These are phyloP conservation scores for Cylindrodendrum hubeiense DNA, from an alignment of 2,329 filamentous ascomycete species.

Conservation along the genomic window DNA sequence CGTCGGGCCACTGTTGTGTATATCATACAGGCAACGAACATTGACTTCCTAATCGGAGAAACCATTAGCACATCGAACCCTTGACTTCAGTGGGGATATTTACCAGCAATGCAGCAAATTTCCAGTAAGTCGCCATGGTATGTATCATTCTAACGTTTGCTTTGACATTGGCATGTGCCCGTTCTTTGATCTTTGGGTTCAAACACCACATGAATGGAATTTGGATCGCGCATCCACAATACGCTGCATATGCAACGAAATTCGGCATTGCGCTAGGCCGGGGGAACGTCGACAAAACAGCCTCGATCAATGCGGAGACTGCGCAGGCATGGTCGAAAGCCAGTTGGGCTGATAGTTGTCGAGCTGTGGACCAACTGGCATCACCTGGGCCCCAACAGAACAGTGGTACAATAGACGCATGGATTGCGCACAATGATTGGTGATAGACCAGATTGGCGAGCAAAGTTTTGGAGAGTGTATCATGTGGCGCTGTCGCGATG, in stretches of 20 bases:
- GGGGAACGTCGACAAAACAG: neutral
- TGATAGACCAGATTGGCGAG: constrained; percentile 31
- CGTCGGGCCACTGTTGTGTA: constrained; percentile 6
- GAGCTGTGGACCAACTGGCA: constrained; percentile 19
- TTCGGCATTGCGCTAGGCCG: constrained; percentile 21
- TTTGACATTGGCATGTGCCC: constrained; percentile 23
- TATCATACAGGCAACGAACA: constrained; percentile 13
- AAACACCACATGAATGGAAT: constrained; percentile 41
- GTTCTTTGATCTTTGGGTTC: constrained; percentile 26
- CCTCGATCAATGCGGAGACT: constrained; percentile 25
- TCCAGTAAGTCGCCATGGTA: constrained; percentile 17
- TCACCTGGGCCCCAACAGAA: constrained; percentile 34
- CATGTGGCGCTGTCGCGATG: neutral
- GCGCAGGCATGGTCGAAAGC: constrained; percentile 37
- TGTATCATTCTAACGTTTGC: constrained; percentile 34
- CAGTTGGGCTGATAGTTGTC: constrained; percentile 36
- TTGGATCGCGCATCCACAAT: constrained; percentile 37
- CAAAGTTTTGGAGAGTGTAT: constrained; percentile 10
- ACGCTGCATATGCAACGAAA: constrained; percentile 38
- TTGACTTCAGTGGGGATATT: neutral
- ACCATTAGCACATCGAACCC: neutral
- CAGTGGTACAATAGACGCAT: constrained; percentile 38
- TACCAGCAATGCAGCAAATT: constrained; percentile 19
- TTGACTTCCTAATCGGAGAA: constrained; percentile 15
- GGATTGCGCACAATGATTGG: constrained; percentile 35